Evolutionary conservation across 1,284 basidiomycete species (phyloP), one percentile per base, ranked within the genome.

Genomic region (Volvariella volvacea): DNA sequence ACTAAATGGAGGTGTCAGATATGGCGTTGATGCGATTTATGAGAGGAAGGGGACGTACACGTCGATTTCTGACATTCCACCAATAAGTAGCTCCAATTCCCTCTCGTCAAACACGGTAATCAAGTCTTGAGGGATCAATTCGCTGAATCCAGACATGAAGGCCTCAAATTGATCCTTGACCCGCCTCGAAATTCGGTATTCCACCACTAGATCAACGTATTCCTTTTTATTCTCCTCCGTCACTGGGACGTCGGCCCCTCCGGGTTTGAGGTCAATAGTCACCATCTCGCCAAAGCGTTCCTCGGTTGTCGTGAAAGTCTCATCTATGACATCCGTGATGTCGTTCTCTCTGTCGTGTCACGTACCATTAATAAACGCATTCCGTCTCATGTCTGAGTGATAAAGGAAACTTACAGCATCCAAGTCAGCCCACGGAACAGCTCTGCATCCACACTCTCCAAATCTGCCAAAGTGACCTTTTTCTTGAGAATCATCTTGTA

Each of bases 401-500:
- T n/a, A n/a, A n/a, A n/a, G 42, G 39, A 19, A 34, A 36, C 25
- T 28, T 55, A 83, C 83, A 94, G 75, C 90, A 96, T 96, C 92
- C 93, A 96, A 36, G 87, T 87, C 64, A 96, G 73, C 53, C 90
- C 90, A 43, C 92, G 79, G 64, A 90, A 83, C 48, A 96, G 73
- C 61, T 91, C 89, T 3, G 80, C 85, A 66, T 93, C 91, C 21
- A 93, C 89, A 58, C 80, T 85, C 66, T 93, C 91, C 59, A 94
- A 66, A 65, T 93, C 91, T 17, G 83, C 75, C 19, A 93, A 63
- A 0, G 83, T 83, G 28, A 92, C 89, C 65, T 91, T 92, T 73
- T 93, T 93, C 70, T 84, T 88, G 56, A 93, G 59, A 45, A 93
- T 94, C 92, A 96, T 96, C 73, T 96, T 96, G 78, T 96, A 96